These are phyloP conservation scores for Crithidia acanthocephali DNA, from an alignment of 208 protist genomes.

Conservation along the genomic window DNA sequence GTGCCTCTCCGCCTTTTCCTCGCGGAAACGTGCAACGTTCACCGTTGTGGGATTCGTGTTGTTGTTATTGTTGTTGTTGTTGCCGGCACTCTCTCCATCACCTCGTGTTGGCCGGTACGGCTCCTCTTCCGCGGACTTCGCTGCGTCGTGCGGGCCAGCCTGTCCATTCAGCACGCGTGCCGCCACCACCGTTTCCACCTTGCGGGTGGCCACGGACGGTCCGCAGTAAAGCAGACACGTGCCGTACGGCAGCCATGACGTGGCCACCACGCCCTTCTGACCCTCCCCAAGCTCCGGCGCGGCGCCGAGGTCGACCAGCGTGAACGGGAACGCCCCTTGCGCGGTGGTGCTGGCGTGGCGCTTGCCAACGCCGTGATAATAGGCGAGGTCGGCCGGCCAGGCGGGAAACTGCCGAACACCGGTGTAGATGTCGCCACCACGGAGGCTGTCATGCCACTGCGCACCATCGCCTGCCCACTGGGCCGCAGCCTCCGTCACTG, in stretches of 20 bases:
- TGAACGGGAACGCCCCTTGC: slow-evolving; percentile 77
- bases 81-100: no score
- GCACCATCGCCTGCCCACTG: no score
- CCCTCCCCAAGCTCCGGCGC: slow-evolving; percentile 64
- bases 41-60: no score
- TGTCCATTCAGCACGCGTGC: slow-evolving; percentile 3
- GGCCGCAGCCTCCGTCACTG: no score
- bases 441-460: no score
- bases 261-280: slow-evolving; percentile 69
- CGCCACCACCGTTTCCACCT: slow-evolving; percentile 47
- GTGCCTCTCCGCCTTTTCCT: not conserved
- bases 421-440: slow-evolving; percentile 42
- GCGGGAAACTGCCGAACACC: slow-evolving; percentile 52
- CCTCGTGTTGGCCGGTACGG: no score
- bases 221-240: slow-evolving; percentile 86
- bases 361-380: slow-evolving; percentile 80
- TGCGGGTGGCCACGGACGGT: slow-evolving; percentile 56
- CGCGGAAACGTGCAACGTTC: no score
- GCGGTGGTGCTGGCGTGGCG: slow-evolving; percentile 53
- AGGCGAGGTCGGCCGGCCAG: slow-evolving; percentile 63
- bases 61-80: no score
- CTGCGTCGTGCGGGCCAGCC: not conserved
- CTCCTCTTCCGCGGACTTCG: not conserved
- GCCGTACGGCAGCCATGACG: slow-evolving; percentile 66
- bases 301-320: slow-evolving; percentile 55